A percentile compares a stretch with the other conserved stretches of the same genome.
Conservation (phyloP, 2,329 filamentous ascomycete genomes). For the Didymella lethalis region DNA sequence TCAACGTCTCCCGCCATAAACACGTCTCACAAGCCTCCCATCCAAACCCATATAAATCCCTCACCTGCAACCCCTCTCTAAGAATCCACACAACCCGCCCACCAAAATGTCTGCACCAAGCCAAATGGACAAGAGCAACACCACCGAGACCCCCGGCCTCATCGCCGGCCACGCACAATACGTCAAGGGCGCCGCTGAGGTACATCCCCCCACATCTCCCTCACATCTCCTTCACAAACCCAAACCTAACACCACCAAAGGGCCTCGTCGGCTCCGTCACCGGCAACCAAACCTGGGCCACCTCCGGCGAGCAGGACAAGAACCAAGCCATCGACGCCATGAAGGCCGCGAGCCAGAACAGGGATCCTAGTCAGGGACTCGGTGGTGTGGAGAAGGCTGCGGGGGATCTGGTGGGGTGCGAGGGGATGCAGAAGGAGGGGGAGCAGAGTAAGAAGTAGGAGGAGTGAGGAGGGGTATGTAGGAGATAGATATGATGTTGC, state of each 20-base stretch:
- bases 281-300: slow-evolving; percentile 69
- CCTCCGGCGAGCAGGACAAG: slow-evolving; percentile 71
- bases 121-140: slow-evolving; percentile 19
- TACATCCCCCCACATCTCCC: not conserved
- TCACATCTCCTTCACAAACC: too few relatives aligned
- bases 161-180: slow-evolving; percentile 71
- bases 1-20: not conserved
- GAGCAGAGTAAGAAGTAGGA: slow-evolving; percentile 41
- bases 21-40: not conserved
- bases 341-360: slow-evolving; percentile 66
- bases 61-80: not conserved
- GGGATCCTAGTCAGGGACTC: slow-evolving; percentile 64
- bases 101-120: slow-evolving; percentile 33
- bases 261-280: slow-evolving; percentile 67
- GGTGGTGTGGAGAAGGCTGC: slow-evolving; percentile 71
- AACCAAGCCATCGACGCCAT: slow-evolving; percentile 67
- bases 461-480: not conserved
- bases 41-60: not conserved
- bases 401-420: slow-evolving; percentile 70
- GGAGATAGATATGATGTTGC: not conserved
- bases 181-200: slow-evolving; percentile 72
- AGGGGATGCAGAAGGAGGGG: slow-evolving; percentile 68
- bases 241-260: slow-evolving; percentile 47
- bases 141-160: slow-evolving; percentile 63
- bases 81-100: not conserved